phyloP scores from a whole-genome alignment of 495 filamentous ascomycete genomes.

The Margaritispora aquatica region DNA sequence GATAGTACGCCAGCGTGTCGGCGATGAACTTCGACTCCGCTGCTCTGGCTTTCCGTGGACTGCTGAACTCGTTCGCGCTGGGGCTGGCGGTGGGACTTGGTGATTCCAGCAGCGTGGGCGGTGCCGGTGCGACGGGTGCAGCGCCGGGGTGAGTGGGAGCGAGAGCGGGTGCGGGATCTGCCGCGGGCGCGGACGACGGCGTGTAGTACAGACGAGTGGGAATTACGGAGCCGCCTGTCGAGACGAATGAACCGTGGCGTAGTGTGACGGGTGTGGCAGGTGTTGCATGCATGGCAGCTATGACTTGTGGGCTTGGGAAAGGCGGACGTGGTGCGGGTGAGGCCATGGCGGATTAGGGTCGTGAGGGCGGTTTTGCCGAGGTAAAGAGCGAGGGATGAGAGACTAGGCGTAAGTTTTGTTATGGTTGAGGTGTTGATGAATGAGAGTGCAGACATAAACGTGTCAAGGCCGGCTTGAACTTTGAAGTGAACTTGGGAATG shows the following conservation, averaged over 20 bases:
- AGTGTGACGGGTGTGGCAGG: not conserved
- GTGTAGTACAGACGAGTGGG: not conserved
- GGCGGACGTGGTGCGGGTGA: too few relatives aligned
- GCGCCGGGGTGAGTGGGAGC: too few relatives aligned
- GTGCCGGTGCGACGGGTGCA: not conserved
- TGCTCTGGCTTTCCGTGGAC: too few relatives aligned
- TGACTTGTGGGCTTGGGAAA: not conserved
- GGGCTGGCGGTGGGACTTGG: too few relatives aligned
- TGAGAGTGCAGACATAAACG: too few relatives aligned
- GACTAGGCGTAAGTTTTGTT: not conserved
- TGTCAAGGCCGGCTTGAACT: not conserved
- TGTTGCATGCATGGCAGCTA: not conserved
- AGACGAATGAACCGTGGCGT: not conserved
- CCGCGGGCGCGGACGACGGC: too few relatives aligned
- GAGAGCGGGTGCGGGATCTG: not conserved
- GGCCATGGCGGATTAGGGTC: not conserved
- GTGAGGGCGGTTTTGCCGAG: not conserved
- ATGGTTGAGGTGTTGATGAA: not conserved
- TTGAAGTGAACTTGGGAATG: not conserved
- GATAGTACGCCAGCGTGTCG: not conserved
- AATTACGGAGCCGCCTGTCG: not conserved
- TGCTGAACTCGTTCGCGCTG: too few relatives aligned
- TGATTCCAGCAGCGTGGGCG: not conserved
- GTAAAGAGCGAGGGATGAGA: not conserved
- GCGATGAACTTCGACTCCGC: not conserved